Conservation (phyloP, 805 yeast genomes). For the Lipomyces anomalus region DNA sequence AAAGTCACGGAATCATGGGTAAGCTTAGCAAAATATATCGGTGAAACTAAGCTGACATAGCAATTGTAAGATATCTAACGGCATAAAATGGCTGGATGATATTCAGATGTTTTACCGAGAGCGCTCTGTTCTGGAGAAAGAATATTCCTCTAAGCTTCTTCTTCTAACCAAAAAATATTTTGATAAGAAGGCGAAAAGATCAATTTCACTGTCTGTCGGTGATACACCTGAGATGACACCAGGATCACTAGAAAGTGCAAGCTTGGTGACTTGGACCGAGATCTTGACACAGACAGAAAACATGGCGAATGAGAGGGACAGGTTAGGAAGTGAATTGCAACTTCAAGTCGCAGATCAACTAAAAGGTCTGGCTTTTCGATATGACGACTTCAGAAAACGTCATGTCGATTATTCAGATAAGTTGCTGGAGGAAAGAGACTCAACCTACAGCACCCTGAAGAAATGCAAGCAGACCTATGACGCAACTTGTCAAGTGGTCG, state of each 20-base stretch:
- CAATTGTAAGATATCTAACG: slow-evolving; percentile 45
- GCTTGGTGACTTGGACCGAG: slow-evolving; percentile 85
- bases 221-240: slow-evolving; percentile 88
- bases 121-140: slow-evolving; percentile 74
- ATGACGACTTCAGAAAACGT: slow-evolving; percentile 48
- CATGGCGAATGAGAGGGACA: slow-evolving; percentile 59
- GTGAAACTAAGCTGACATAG: no score
- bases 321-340: slow-evolving; percentile 55
- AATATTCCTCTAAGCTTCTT: slow-evolving; percentile 64
- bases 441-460: slow-evolving; percentile 50
- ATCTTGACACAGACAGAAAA: slow-evolving; percentile 76
- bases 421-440: slow-evolving; percentile 43
- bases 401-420: slow-evolving; percentile 58
- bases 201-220: slow-evolving; percentile 76
- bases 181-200: slow-evolving; percentile 64
- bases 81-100: slow-evolving; percentile 70
- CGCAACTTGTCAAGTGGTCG: slow-evolving; percentile 72
- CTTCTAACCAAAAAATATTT: slow-evolving; percentile 63
- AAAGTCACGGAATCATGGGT: slow-evolving; percentile 77
- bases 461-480: slow-evolving; percentile 76
- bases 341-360: slow-evolving; percentile 59
- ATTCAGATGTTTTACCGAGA: slow-evolving; percentile 79
- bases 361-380: slow-evolving; percentile 46
- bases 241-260: slow-evolving; percentile 86
- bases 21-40: no score